A percentile compares a stretch with the other conserved stretches of the same genome.
phyloP scores from a whole-genome alignment of 305 asterid genomes.

The Coffea humblotiana region DNA sequence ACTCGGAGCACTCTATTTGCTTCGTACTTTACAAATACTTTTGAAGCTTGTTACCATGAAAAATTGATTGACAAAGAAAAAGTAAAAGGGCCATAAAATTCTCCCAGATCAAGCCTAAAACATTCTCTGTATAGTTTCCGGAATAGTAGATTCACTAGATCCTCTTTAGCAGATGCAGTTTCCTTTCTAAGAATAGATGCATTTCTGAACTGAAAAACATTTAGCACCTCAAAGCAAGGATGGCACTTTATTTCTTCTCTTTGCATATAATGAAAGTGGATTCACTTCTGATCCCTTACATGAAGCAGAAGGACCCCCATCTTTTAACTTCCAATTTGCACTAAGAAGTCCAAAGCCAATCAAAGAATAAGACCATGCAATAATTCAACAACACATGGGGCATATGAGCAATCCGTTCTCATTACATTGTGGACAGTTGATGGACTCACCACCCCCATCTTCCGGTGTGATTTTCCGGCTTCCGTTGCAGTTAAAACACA shows the following conservation, averaged over 20 bases:
- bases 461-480: conserved; percentile 61
- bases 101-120: neutral
- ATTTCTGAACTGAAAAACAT: neutral
- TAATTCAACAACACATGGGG: conserved; percentile 71
- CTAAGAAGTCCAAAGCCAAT: conserved; percentile 3
- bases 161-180: no score
- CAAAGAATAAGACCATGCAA: conserved; percentile 7
- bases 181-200: neutral
- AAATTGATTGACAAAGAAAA: neutral
- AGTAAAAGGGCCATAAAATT: neutral
- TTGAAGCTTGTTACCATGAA: neutral
- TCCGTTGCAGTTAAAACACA: conserved; percentile 83
- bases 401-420: conserved; percentile 89
- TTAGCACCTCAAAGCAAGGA: neutral
- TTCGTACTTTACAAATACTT: neutral
- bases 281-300: neutral
- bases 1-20: neutral
- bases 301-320: neutral
- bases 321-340: neutral
- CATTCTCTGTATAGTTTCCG: neutral
- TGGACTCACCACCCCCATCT: conserved; percentile 35
- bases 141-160: no score
- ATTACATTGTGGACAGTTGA: conserved; percentile 68
- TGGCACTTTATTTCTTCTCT: neutral
- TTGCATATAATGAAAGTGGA: neutral